Evolutionary conservation across 78 protist species (phyloP).

Genomic region (Diacronema lutheri): DNA sequence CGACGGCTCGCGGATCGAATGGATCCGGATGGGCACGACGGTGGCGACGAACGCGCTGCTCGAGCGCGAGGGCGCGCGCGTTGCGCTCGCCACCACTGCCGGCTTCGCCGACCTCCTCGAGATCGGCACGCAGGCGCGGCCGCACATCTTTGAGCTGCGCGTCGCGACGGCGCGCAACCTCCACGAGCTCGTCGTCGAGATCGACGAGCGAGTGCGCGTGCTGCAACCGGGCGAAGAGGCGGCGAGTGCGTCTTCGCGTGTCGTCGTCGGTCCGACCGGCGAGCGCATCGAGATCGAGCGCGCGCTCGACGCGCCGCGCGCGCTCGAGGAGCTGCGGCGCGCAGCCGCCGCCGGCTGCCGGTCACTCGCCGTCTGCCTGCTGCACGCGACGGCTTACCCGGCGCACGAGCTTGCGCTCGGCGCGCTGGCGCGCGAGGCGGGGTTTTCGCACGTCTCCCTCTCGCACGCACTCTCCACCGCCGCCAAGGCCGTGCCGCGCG

Average conservation of each 20-base stretch:
- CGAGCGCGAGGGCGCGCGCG: constrained; percentile 81
- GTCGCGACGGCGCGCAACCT: constrained; percentile 64
- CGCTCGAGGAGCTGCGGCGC: constrained; percentile 6
- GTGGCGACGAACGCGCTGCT: constrained; percentile 96
- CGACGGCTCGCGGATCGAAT: constrained; percentile 56
- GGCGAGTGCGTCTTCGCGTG: neutral
- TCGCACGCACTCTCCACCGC: constrained; percentile 75
- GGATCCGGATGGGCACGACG: constrained; percentile 94
- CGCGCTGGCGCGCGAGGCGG: constrained; percentile 66
- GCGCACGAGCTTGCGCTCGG: constrained; percentile 80
- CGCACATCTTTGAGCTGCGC: constrained; percentile 79
- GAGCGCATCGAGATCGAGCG: constrained; percentile 5
- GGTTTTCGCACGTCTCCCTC: constrained; percentile 79
- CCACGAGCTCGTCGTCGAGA: constrained; percentile 72
- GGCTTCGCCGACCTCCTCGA: constrained; percentile 81
- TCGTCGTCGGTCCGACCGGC: constrained; percentile 30
- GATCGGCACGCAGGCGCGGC: constrained; percentile 86
- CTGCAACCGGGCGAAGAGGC: neutral
- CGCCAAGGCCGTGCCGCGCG: constrained; percentile 84
- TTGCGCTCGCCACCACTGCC: constrained; percentile 63
- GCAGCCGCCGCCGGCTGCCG: constrained; percentile 3
- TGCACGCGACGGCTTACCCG: constrained; percentile 79
- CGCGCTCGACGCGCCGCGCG: neutral
- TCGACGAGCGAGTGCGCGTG: constrained; percentile 66
- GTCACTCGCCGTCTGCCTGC: constrained; percentile 75